Percentiles rank a stretch among this genome's conserved stretches.
phyloP scores from a whole-genome alignment of 2,329 filamentous ascomycete genomes.

The Triangularia verruculosa region DNA sequence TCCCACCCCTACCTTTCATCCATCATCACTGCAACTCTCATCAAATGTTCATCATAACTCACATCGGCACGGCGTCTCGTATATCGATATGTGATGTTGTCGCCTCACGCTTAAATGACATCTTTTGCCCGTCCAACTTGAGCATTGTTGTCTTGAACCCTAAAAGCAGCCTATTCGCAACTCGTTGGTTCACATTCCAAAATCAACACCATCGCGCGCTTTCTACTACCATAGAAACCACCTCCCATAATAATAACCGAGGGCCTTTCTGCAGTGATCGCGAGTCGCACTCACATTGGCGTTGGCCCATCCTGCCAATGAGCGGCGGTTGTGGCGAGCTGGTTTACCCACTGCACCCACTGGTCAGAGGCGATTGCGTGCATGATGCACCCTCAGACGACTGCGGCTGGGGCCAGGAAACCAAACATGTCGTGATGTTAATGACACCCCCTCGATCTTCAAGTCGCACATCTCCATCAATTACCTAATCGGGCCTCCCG shows the following conservation, averaged over 20 bases:
- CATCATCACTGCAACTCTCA: not conserved
- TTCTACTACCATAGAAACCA: not conserved
- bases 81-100: not conserved
- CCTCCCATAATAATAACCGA: not conserved
- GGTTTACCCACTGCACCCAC: not conserved
- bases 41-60: not conserved
- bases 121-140: not conserved
- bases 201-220: not conserved
- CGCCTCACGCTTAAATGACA: not conserved
- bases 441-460: not conserved
- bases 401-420: not conserved
- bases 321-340: not conserved
- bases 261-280: not conserved
- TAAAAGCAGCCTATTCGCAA: not conserved
- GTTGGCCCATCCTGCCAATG: not conserved
- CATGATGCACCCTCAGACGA: conserved; percentile 21
- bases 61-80: not conserved
- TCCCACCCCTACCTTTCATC: not conserved
- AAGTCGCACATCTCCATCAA: not conserved
- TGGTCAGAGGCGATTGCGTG: conserved; percentile 16
- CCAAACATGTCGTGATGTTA: not conserved
- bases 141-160: not conserved
- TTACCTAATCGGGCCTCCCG: conserved; percentile 5
- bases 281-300: conserved; percentile 1
- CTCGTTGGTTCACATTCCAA: not conserved